Evolutionary conservation across 2,329 filamentous ascomycete species (phyloP).

Genomic region (Talaromyces atroroseus): DNA sequence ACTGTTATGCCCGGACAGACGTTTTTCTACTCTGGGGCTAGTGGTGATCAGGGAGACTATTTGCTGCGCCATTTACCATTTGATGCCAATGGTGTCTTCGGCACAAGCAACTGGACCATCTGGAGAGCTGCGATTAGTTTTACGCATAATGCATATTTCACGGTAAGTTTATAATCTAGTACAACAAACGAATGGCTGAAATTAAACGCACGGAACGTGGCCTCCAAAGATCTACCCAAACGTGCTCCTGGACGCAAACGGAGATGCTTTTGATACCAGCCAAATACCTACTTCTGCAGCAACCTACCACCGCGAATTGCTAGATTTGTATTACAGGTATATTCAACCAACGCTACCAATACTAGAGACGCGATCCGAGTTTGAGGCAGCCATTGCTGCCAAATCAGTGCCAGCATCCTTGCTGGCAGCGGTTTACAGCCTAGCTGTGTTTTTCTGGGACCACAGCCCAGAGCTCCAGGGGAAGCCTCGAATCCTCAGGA

Average conservation of each 20-base stretch:
- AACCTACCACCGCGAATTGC: not conserved
- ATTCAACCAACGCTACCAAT: not conserved
- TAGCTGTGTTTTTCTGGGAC: not conserved
- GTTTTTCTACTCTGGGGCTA: not conserved
- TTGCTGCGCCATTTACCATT: not conserved
- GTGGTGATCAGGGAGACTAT: not conserved
- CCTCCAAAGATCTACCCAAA: not conserved
- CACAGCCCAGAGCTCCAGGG: not conserved
- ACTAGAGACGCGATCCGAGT: not conserved
- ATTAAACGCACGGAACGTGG: too few species aligned
- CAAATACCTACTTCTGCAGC: not conserved
- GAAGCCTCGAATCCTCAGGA: not conserved
- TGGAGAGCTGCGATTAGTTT: not conserved
- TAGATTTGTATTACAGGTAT: not conserved
- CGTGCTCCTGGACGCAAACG: not conserved
- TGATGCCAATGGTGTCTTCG: not conserved
- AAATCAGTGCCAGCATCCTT: not conserved
- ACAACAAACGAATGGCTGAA: too few species aligned
- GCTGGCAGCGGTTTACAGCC: not conserved
- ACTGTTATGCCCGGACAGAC: not conserved
- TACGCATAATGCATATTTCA: not conserved
- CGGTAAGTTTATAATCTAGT: not conserved
- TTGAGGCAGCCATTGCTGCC: not conserved
- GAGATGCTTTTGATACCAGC: not conserved
- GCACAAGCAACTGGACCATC: not conserved